phyloP scores from a whole-genome alignment of 129 eudicot species.

The Lonicera japonica region DNA sequence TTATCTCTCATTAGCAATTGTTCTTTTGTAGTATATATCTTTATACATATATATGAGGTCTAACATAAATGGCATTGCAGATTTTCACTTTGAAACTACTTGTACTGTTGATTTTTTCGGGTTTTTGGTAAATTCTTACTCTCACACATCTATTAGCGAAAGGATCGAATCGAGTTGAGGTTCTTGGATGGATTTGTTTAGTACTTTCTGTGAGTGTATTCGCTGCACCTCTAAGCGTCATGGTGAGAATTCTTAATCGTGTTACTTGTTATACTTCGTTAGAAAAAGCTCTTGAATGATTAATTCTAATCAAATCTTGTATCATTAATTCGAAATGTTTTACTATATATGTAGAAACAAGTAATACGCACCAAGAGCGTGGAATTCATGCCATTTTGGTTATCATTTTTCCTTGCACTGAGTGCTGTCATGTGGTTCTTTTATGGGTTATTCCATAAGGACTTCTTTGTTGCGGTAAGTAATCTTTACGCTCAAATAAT shows the following conservation, averaged over 20 bases:
- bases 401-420: constrained; percentile 43
- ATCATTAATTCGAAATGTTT: no score
- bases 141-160: constrained; percentile 41
- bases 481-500: no score
- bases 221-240: constrained; percentile 69
- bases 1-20: no score
- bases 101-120: constrained; percentile 40
- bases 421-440: constrained; percentile 52
- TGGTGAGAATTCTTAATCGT: no score
- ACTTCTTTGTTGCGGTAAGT: constrained; percentile 40
- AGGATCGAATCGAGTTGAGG: constrained; percentile 32
- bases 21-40: neutral
- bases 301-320: no score
- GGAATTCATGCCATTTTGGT: constrained; percentile 54
- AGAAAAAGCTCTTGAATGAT: no score
- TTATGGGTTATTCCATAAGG: constrained; percentile 46
- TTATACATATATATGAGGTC: neutral
- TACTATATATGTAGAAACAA: constrained; percentile 32
- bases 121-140: constrained; percentile 34
- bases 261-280: no score
- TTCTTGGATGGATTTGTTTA: constrained; percentile 69
- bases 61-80: constrained; percentile 22
- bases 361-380: constrained; percentile 58
- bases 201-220: constrained; percentile 45
- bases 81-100: constrained; percentile 42